A percentile compares a stretch with the other conserved stretches of the same genome.
phyloP scores from a whole-genome alignment of 306 rosid genomes.

The Castanospermum australe region DNA sequence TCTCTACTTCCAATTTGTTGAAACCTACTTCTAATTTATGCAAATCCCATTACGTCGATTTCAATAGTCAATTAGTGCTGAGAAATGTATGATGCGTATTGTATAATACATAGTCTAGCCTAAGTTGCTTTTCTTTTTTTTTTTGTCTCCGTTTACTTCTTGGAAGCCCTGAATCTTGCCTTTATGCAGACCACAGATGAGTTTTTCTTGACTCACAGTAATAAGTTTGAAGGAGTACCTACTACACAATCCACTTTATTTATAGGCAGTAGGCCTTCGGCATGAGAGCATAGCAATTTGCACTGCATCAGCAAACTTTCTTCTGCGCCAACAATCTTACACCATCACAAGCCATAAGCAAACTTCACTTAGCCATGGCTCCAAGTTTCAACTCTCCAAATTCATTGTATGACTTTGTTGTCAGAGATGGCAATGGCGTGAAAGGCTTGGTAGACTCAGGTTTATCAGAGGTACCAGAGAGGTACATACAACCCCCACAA shows the following conservation, averaged over 20 bases:
- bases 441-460: slow-evolving; percentile 64
- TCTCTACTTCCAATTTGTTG: not conserved
- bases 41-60: not conserved
- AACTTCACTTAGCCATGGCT: slow-evolving; percentile 29
- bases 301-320: not conserved
- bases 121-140: not conserved
- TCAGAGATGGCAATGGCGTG: slow-evolving; percentile 60
- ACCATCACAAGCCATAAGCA: not conserved
- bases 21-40: not conserved
- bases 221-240: no score
- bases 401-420: slow-evolving; percentile 55
- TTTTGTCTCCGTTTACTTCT: not conserved
- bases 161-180: slow-evolving; percentile 2
- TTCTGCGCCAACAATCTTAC: no score
- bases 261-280: no score
- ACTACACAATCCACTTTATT: not conserved
- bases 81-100: not conserved
- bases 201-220: not conserved
- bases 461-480: slow-evolving; percentile 48
- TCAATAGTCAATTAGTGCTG: not conserved
- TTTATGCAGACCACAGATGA: not conserved
- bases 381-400: slow-evolving; percentile 26
- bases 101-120: not conserved
- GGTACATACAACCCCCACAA: slow-evolving; percentile 51
- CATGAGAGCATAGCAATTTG: not conserved